Evolutionary conservation across 1,284 basidiomycete genomes (phyloP), one percentile per base, ranked within the genome.

Genomic region (Psilocybe mexicana): DNA sequence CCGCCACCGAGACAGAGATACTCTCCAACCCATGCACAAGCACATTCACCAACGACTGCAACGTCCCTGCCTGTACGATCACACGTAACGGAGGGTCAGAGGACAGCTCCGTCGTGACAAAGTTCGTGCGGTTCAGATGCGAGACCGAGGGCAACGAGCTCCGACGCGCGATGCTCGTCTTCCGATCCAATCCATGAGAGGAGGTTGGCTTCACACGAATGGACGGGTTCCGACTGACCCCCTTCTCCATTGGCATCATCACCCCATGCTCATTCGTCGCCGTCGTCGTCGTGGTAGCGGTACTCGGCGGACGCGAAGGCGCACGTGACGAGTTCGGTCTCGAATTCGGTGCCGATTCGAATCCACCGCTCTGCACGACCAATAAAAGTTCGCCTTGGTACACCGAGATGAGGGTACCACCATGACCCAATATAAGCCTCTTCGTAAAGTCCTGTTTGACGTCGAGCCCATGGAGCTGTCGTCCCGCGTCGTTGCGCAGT

Each of bases 131-230:
- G 42, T 83, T 66, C 26, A 66, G 62, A 43, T 69, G 81, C 1
- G 88, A 87, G n/a, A 92, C 77, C 0, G 87, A 82, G 23, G 90
- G 91, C 7, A 93, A 72, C 0, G 90, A 93, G 63, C 82, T 91
- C n/a, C 90, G 79, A 12, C 88, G 81, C 0, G 86, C 83, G 47
- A 87, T 67, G 65, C 89, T 92, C 10, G 85, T 78, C 69, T 92
- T 92, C 12, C 90, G 82, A 45, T 92, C 89, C 24, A 91, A 65
- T 0, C 80, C 81, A 33, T 86, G 82, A 0, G 84, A 84, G 0
- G 85, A 78, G 33, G 83, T 79, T 0, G 90, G 82, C 58, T 86
- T 88, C 40, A 91, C 87, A 12, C 90, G 83, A 53, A 92, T 89
- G 3, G 88, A 90, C 0, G 88, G 87, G 11, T 79, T 78, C 12